A percentile compares a stretch with the other conserved stretches of the same genome.
Conservation (phyloP, 108 stramenopile genomes). For the Seminavis robusta region DNA sequence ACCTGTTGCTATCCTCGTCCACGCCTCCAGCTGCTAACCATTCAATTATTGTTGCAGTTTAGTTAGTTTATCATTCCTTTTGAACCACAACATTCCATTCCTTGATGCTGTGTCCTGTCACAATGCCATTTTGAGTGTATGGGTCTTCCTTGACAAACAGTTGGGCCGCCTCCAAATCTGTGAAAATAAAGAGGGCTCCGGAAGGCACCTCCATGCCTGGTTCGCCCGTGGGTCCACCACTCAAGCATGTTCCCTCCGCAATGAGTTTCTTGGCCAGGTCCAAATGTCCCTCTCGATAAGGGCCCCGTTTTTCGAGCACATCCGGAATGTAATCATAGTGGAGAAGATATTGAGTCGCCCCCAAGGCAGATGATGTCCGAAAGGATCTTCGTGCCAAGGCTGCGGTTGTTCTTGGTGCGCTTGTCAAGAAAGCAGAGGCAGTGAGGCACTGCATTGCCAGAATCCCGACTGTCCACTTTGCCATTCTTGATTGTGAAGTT, state of each 20-base stretch:
- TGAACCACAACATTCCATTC: slow-evolving; percentile 82
- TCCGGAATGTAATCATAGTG: slow-evolving; percentile 81
- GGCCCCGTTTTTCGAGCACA: slow-evolving; percentile 80
- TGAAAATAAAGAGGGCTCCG: slow-evolving; percentile 81
- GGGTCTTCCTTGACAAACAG: slow-evolving; percentile 70
- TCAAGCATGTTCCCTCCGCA: slow-evolving; percentile 53
- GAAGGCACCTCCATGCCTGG: slow-evolving; percentile 49
- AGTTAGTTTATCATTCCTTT: slow-evolving; percentile 45
- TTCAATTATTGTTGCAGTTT: slow-evolving; percentile 31
- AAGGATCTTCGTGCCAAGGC: neutral
- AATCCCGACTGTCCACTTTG: no score
- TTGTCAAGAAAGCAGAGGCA: no score
- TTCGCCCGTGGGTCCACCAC: slow-evolving; percentile 59
- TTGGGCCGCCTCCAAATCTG: slow-evolving; percentile 56
- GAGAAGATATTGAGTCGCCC: slow-evolving; percentile 40
- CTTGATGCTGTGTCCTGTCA: slow-evolving; percentile 61
- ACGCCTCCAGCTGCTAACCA: slow-evolving; percentile 24
- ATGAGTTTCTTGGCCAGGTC: slow-evolving; percentile 66
- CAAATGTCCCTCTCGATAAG: slow-evolving; percentile 74
- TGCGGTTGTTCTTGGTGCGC: neutral
- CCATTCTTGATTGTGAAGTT: no score
- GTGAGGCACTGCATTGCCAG: no score
- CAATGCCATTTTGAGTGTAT: slow-evolving; percentile 73
- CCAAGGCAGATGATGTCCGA: neutral
- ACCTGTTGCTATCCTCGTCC: slow-evolving; percentile 22